These are phyloP conservation scores for Lolium multiflorum DNA, from an alignment of 176 grass and related monocot species.

Conservation along the genomic window DNA sequence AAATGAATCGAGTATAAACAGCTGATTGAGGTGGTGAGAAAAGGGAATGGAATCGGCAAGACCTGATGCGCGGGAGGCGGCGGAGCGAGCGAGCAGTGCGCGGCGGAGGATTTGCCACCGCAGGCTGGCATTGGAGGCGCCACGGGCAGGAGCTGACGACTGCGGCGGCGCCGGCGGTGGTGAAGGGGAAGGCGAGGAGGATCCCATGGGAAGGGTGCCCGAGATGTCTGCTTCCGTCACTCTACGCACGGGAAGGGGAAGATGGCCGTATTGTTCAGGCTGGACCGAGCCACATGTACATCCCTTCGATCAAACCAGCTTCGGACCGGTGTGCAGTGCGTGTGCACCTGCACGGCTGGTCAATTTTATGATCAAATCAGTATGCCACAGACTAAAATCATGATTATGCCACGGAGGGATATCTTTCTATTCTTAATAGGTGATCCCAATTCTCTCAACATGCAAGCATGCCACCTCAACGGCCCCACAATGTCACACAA, in stretches of 20 bases:
- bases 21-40: background rate
- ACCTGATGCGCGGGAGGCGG: slow-evolving; percentile 45
- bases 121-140: slow-evolving; percentile 52
- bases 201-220: slow-evolving; percentile 32
- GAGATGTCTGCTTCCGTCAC: slow-evolving; percentile 9
- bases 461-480: no score
- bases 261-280: background rate
- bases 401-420: no score
- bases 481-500: no score
- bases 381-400: no score
- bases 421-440: no score
- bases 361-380: no score
- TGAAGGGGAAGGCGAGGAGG: slow-evolving; percentile 18
- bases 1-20: background rate
- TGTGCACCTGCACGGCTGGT: no score
- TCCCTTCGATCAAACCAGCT: background rate
- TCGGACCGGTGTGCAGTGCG: background rate
- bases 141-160: slow-evolving; percentile 10
- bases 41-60: slow-evolving; percentile 1
- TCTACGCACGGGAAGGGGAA: no score
- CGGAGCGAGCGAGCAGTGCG: slow-evolving; percentile 47
- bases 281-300: slow-evolving; percentile 15
- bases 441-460: no score
- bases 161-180: background rate
- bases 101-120: slow-evolving; percentile 77